phyloP scores from a whole-genome alignment of 495 filamentous ascomycete genomes.

The Podospora comata region DNA sequence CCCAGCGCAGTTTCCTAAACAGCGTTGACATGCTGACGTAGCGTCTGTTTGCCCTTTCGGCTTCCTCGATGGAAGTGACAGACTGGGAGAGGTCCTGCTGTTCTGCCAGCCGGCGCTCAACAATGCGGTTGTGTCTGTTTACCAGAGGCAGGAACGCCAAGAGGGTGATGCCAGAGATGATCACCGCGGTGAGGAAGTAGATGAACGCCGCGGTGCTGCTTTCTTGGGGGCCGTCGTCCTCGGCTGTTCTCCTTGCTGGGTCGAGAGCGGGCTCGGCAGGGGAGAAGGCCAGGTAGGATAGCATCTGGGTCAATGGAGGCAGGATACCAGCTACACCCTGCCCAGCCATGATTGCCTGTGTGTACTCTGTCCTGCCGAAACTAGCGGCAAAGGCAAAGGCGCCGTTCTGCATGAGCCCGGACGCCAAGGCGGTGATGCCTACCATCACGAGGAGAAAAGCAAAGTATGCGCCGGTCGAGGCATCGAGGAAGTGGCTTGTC shows the following conservation, averaged over 20 bases:
- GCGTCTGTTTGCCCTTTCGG: constrained; percentile 49
- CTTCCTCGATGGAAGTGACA: constrained; percentile 44
- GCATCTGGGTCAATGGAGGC: constrained; percentile 80
- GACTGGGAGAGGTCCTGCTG: constrained; percentile 36
- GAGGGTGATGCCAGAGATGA: constrained; percentile 56
- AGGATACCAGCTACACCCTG: constrained; percentile 91
- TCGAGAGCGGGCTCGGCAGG: constrained; percentile 13
- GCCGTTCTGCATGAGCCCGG: constrained; percentile 89
- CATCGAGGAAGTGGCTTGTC: constrained; percentile 60
- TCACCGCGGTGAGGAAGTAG: constrained; percentile 88
- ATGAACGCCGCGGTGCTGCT: constrained; percentile 70
- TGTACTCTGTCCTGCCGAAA: constrained; percentile 81
- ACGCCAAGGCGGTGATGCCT: constrained; percentile 68
- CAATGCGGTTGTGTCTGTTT: constrained; percentile 40
- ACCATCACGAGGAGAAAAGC: constrained; percentile 81
- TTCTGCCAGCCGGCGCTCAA: constrained; percentile 39
- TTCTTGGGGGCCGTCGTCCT: constrained; percentile 7
- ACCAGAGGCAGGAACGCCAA: constrained; percentile 52
- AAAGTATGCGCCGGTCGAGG: constrained; percentile 65
- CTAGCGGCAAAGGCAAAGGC: constrained; percentile 86
- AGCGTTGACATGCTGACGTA: constrained; percentile 63
- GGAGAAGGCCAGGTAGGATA: constrained; percentile 68
- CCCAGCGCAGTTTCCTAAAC: constrained; percentile 69
- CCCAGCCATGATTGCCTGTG: constrained; percentile 93
- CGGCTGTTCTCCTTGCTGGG: constrained; percentile 8